Evolutionary conservation across 768 basidiomycete species (phyloP).

Genomic region (Mycena chlorophos): DNA sequence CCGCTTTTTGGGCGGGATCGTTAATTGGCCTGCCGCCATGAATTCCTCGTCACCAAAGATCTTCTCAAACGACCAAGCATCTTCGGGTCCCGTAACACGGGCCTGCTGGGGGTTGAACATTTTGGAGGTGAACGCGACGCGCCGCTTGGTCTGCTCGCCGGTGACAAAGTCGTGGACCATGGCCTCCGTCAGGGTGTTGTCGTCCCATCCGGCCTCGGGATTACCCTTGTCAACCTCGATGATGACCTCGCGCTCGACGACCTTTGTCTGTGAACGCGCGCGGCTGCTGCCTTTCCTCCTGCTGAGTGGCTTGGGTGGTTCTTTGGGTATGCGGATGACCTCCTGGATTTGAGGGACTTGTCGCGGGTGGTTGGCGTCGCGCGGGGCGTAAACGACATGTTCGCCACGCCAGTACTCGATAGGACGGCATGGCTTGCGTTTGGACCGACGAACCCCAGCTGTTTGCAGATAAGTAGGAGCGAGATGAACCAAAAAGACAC

Average conservation of each 20-base stretch:
- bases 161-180: slow-evolving; percentile 68
- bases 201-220: slow-evolving; percentile 85
- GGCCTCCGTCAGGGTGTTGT: slow-evolving; percentile 64
- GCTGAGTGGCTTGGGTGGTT: slow-evolving; percentile 17
- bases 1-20: slow-evolving; percentile 72
- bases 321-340: slow-evolving; percentile 54
- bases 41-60: slow-evolving; percentile 90
- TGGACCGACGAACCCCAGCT: slow-evolving; percentile 70
- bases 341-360: slow-evolving; percentile 72
- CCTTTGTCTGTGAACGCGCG: slow-evolving; percentile 7
- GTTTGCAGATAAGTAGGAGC: background rate
- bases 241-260: slow-evolving; percentile 36
- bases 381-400: slow-evolving; percentile 76
- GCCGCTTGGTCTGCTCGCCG: slow-evolving; percentile 61
- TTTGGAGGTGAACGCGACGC: slow-evolving; percentile 80
- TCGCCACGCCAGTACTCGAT: slow-evolving; percentile 95
- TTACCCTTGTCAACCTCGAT: slow-evolving; percentile 34
- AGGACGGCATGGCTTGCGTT: slow-evolving; percentile 67
- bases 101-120: slow-evolving; percentile 65
- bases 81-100: slow-evolving; percentile 42
- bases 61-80: slow-evolving; percentile 83
- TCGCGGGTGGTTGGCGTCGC: slow-evolving; percentile 39
- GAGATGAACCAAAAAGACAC: background rate
- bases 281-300: slow-evolving; percentile 36
- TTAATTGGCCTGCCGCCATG: slow-evolving; percentile 86